A percentile compares a stretch with the other conserved stretches of the same genome.
Evolutionary conservation across 2,329 filamentous ascomycete genomes (phyloP).

Genomic region (Aureobasidium musti): DNA sequence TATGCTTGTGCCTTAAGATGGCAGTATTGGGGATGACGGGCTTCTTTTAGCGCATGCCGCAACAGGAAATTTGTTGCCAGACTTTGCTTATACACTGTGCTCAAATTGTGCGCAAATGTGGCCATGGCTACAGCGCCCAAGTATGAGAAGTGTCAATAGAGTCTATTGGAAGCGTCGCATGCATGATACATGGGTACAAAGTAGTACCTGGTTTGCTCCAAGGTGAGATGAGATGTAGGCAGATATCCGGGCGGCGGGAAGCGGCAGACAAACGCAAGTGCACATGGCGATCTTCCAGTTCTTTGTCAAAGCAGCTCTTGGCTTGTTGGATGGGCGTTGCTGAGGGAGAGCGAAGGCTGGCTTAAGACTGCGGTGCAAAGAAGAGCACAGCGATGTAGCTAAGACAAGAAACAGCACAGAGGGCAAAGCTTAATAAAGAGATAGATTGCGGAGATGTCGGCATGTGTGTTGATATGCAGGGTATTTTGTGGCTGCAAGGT

Average conservation of each 20-base stretch:
- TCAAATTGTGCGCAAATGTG: background rate
- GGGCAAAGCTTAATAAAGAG: background rate
- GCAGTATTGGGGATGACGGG: background rate
- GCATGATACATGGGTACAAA: background rate
- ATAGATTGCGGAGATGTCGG: slow-evolving; percentile 21
- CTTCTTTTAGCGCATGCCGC: slow-evolving; percentile 1
- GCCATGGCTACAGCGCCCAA: background rate
- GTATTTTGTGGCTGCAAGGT: background rate
- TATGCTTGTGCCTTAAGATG: background rate
- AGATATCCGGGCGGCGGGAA: slow-evolving; percentile 1
- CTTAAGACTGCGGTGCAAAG: background rate
- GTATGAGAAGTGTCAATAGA: slow-evolving; percentile 6
- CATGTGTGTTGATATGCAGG: background rate
- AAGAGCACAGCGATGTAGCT: background rate
- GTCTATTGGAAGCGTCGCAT: slow-evolving; percentile 20
- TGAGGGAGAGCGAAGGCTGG: background rate
- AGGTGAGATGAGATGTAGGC: background rate
- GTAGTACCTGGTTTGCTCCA: slow-evolving; percentile 5
- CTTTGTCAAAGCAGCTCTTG: slow-evolving; percentile 13
- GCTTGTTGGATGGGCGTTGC: background rate
- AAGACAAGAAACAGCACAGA: background rate
- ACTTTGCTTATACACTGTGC: background rate
- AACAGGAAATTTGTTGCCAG: background rate
- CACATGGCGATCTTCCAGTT: background rate
- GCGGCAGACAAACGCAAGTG: slow-evolving; percentile 13